Evolutionary conservation across 2,329 filamentous ascomycete genomes (phyloP).

Genomic region (Stagonosporopsis cucurbitacearum): DNA sequence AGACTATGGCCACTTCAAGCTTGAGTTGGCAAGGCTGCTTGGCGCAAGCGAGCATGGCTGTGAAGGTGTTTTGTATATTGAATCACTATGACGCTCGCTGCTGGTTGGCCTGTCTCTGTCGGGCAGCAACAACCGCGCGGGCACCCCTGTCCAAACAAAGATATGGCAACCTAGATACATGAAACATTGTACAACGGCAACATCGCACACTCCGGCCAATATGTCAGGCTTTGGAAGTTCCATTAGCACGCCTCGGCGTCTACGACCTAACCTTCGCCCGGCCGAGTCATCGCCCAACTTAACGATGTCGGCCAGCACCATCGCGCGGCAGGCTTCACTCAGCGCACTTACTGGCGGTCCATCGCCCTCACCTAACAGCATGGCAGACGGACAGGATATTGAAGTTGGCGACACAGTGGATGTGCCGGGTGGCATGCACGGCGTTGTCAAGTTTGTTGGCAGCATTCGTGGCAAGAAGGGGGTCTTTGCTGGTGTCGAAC

Average conservation of each 20-base stretch:
- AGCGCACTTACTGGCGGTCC: conserved; percentile 68
- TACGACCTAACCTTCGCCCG: conserved; percentile 48
- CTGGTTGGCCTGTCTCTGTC: neutral
- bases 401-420: conserved; percentile 85
- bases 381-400: conserved; percentile 61
- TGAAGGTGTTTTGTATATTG: neutral
- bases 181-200: conserved; percentile 15
- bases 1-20: neutral
- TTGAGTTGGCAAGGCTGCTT: neutral
- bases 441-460: conserved; percentile 87
- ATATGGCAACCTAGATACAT: conserved; percentile 12
- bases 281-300: conserved; percentile 54
- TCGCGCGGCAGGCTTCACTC: conserved; percentile 74
- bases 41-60: neutral
- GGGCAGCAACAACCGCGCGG: conserved; percentile 11
- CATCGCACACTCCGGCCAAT: conserved; percentile 10
- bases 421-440: conserved; percentile 91
- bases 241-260: conserved; percentile 18
- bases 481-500: conserved; percentile 88
- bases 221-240: conserved; percentile 21
- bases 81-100: neutral
- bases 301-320: conserved; percentile 51
- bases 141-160: conserved; percentile 13
- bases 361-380: conserved; percentile 48
- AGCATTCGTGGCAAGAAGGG: conserved; percentile 87